Conservation (phyloP, 352 stramenopile species). For the Phytophthora palmivora region DNA sequence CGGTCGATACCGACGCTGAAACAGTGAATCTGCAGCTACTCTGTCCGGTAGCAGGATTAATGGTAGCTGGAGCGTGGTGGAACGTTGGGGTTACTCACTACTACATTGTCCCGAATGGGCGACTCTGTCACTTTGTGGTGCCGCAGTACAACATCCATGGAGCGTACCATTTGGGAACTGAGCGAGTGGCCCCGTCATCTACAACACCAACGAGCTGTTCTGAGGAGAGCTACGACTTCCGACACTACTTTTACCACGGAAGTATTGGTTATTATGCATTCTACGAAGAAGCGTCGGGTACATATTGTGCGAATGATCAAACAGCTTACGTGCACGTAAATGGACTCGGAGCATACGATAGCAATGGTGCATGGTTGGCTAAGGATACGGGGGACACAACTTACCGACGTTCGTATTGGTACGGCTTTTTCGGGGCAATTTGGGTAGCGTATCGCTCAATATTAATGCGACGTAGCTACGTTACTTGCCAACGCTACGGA, state of each 20-base stretch:
- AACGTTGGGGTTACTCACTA: slow-evolving; percentile 15
- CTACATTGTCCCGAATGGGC: slow-evolving; percentile 6
- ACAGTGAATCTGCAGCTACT: not conserved
- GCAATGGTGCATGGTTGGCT: slow-evolving; percentile 9
- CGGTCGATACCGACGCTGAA: not conserved
- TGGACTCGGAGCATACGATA: slow-evolving; percentile 20
- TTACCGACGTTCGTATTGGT: slow-evolving; percentile 24
- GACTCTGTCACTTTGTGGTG: slow-evolving; percentile 22
- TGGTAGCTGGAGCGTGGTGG: slow-evolving; percentile 17
- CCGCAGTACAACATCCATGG: slow-evolving; percentile 26
- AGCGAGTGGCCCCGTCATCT: slow-evolving; percentile 6
- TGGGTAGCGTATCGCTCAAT: slow-evolving; percentile 23
- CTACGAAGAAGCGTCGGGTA: slow-evolving; percentile 19
- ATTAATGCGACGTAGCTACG: slow-evolving; percentile 21
- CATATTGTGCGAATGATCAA: slow-evolving; percentile 16
- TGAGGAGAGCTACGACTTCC: slow-evolving; percentile 13
- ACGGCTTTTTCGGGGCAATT: slow-evolving; percentile 14
- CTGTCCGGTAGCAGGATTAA: slow-evolving; percentile 13
- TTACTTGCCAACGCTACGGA: slow-evolving; percentile 17
- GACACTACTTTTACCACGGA: slow-evolving; percentile 26
- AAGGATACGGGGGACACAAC: slow-evolving; percentile 16
- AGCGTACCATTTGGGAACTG: slow-evolving; percentile 2
- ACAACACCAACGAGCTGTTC: slow-evolving; percentile 19
- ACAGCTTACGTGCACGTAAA: slow-evolving; percentile 9
- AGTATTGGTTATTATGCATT: slow-evolving; percentile 24